These are phyloP conservation scores for Inga oerstediana DNA, from an alignment of 306 rosid genomes.

Conservation along the genomic window DNA sequence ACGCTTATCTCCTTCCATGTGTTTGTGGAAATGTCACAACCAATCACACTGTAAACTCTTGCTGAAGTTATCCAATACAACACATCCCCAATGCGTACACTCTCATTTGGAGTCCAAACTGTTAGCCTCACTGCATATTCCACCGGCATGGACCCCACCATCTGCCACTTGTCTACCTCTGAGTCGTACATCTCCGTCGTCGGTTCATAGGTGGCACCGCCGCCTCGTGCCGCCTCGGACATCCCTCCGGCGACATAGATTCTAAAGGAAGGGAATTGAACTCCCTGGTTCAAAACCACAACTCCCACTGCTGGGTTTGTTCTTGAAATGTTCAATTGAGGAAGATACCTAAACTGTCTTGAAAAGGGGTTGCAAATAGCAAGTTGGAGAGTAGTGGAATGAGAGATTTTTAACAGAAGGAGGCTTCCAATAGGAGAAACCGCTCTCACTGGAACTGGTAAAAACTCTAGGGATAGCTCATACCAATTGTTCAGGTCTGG, in stretches of 20 bases:
- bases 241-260: conserved; percentile 75
- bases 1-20: conserved; percentile 64
- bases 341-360: conserved; percentile 53
- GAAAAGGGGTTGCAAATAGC: conserved; percentile 72
- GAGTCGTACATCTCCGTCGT: conserved; percentile 74
- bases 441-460: conserved; percentile 41
- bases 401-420: conserved; percentile 48
- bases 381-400: conserved; percentile 45
- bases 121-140: conserved; percentile 78
- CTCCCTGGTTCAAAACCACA: conserved; percentile 22
- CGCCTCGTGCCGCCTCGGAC: conserved; percentile 43
- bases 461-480: conserved; percentile 52
- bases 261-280: conserved; percentile 40
- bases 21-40: conserved; percentile 42
- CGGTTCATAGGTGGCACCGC: conserved; percentile 50
- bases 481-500: conserved; percentile 59
- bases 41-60: conserved; percentile 62
- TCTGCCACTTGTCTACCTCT: conserved; percentile 38
- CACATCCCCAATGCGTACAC: conserved; percentile 45
- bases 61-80: conserved; percentile 85
- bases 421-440: conserved; percentile 54
- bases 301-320: conserved; percentile 77
- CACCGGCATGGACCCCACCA: conserved; percentile 54
- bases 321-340: conserved; percentile 48
- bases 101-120: conserved; percentile 80